Percentiles rank a stretch among this genome's conserved stretches.
These are phyloP conservation scores for Rhizopus delemar DNA, from an alignment of 371 early-diverging fungal genomes.

Conservation along the genomic window DNA sequence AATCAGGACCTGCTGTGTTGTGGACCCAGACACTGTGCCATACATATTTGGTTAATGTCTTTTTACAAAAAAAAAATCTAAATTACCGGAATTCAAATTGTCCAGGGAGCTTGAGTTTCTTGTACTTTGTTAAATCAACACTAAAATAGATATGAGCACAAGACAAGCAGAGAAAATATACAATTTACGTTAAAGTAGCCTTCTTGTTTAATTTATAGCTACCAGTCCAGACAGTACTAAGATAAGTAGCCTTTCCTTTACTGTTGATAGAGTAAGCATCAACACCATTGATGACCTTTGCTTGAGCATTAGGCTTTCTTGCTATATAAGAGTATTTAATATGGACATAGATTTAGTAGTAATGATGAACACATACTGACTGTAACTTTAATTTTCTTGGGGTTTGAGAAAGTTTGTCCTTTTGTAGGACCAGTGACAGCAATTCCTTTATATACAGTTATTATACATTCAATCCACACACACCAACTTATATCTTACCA, in stretches of 20 bases:
- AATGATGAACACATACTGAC: constrained; percentile 41
- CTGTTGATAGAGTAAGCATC: constrained; percentile 45
- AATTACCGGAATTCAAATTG: constrained; percentile 53
- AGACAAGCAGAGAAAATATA: neutral
- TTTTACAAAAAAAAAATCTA: neutral
- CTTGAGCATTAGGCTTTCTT: constrained; percentile 41
- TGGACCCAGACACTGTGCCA: constrained; percentile 40
- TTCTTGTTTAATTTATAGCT: constrained; percentile 39
- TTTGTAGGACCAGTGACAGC: constrained; percentile 37
- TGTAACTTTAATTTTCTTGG: constrained; percentile 43
- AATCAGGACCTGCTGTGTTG: constrained; percentile 48
- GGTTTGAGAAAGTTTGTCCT: constrained; percentile 38
- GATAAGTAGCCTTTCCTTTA: constrained; percentile 41
- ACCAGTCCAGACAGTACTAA: constrained; percentile 48
- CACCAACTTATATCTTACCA: constrained; percentile 23
- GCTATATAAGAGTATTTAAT: constrained; percentile 18
- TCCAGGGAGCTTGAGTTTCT: constrained; percentile 41
- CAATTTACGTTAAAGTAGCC: constrained; percentile 44
- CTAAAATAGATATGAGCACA: constrained; percentile 17
- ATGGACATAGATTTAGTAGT: too few species aligned
- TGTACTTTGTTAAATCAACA: constrained; percentile 43
- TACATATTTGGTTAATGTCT: neutral
- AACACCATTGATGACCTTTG: constrained; percentile 47
- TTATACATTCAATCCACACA: neutral
- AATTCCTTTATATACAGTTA: constrained; percentile 20